These are phyloP conservation scores for Didymella exigua DNA, from an alignment of 2,329 filamentous ascomycete genomes.

Conservation along the genomic window DNA sequence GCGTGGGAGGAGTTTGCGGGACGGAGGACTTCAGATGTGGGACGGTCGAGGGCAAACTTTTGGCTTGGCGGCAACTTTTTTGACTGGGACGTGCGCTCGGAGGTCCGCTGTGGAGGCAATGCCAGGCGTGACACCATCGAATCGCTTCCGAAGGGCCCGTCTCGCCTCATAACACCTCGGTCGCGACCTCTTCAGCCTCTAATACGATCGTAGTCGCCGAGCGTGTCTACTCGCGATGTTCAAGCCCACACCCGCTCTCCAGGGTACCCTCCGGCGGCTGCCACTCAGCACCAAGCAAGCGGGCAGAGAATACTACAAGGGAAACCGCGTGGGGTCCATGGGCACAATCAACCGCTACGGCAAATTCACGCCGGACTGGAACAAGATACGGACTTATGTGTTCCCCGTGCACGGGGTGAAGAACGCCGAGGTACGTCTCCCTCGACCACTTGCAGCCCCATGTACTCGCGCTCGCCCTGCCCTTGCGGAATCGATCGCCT, in stretches of 20 bases:
- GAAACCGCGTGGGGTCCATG: slow-evolving; percentile 85
- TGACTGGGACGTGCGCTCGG: slow-evolving; percentile 13
- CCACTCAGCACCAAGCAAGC: slow-evolving; percentile 90
- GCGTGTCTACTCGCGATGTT: slow-evolving; percentile 63
- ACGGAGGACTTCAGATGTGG: background rate
- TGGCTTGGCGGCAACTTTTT: slow-evolving; percentile 34
- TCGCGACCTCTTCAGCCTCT: too few relatives aligned
- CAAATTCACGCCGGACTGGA: slow-evolving; percentile 81
- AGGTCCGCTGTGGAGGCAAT: slow-evolving; percentile 5
- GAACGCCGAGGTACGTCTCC: slow-evolving; percentile 49
- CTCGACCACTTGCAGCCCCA: too few relatives aligned
- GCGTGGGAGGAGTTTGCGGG: background rate
- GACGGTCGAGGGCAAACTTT: slow-evolving; percentile 22
- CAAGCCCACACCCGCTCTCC: slow-evolving; percentile 70
- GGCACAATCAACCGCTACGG: slow-evolving; percentile 83
- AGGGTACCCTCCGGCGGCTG: slow-evolving; percentile 73
- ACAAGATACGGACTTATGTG: slow-evolving; percentile 88
- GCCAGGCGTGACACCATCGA: background rate
- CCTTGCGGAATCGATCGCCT: too few relatives aligned
- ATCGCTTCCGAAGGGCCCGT: background rate
- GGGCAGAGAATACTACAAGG: slow-evolving; percentile 96
- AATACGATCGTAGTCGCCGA: too few relatives aligned
- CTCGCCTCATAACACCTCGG: too few relatives aligned
- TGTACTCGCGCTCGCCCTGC: too few relatives aligned
- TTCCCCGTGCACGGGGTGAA: slow-evolving; percentile 71